Evolutionary conservation across 163 green algal species (phyloP).

Genomic region (Coccomyxa subellipsoidea): DNA sequence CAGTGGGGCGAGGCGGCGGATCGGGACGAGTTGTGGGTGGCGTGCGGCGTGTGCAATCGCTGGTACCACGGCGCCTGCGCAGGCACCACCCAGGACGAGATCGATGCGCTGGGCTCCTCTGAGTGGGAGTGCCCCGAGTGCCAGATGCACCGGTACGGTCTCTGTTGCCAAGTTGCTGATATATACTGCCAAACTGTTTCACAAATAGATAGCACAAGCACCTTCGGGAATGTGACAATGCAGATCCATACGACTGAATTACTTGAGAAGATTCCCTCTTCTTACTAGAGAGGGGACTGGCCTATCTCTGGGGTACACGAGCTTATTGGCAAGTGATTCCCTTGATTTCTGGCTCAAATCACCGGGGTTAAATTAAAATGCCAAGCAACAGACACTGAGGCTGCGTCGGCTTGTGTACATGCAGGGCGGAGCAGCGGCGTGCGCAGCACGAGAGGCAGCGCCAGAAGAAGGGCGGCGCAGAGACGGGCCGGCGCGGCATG

Average conservation of each 20-base stretch:
- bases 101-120: conserved; percentile 28
- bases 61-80: conserved; percentile 57
- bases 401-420: too few species aligned
- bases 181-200: conserved; percentile 8
- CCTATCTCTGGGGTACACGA: too few species aligned
- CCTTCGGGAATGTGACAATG: too few species aligned
- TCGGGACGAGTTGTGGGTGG: conserved; percentile 39
- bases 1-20: neutral
- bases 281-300: too few species aligned
- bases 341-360: too few species aligned
- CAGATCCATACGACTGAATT: too few species aligned
- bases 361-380: too few species aligned
- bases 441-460: conserved; percentile 21
- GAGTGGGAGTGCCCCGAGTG: conserved; percentile 51
- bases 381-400: too few species aligned
- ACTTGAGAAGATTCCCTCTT: too few species aligned
- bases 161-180: too few species aligned
- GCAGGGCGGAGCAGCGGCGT: neutral
- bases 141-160: conserved; percentile 9
- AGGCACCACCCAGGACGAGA: conserved; percentile 29
- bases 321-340: too few species aligned
- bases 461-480: conserved; percentile 6
- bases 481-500: conserved; percentile 4
- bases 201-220: too few species aligned
- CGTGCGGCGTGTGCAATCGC: conserved; percentile 45